Conservation (phyloP, 345 rosid species). For the Microthlaspi erraticum region DNA sequence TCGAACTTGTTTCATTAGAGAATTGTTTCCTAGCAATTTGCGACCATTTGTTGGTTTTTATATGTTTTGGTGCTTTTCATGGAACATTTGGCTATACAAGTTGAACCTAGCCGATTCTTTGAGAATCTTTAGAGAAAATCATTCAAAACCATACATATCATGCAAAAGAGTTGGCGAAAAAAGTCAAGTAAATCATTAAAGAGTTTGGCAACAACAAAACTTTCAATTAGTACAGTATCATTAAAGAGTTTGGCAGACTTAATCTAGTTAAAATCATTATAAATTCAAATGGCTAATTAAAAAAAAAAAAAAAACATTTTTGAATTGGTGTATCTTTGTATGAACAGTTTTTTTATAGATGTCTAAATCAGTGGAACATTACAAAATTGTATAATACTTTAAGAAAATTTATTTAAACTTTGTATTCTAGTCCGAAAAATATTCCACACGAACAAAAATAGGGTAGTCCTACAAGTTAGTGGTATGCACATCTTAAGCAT, state of each 20-base stretch:
- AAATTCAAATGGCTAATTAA: neutral
- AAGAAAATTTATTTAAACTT: neutral
- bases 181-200: constrained; percentile 18
- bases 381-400: neutral
- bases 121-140: no score
- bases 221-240: neutral
- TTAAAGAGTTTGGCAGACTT: constrained; percentile 23
- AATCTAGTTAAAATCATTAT: neutral
- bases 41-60: no score
- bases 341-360: neutral
- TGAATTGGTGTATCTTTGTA: neutral
- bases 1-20: neutral
- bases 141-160: neutral
- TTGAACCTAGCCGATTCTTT: no score
- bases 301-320: neutral
- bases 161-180: neutral
- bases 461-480: constrained; percentile 10
- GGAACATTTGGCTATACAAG: no score
- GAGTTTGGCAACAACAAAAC: constrained; percentile 11
- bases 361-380: neutral
- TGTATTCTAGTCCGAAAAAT: neutral
- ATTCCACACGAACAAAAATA: constrained; percentile 12
- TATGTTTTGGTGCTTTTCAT: no score
- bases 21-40: no score
- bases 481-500: constrained; percentile 37